phyloP scores from a whole-genome alignment of 805 yeast species.

The Debaryomyces maramus region DNA sequence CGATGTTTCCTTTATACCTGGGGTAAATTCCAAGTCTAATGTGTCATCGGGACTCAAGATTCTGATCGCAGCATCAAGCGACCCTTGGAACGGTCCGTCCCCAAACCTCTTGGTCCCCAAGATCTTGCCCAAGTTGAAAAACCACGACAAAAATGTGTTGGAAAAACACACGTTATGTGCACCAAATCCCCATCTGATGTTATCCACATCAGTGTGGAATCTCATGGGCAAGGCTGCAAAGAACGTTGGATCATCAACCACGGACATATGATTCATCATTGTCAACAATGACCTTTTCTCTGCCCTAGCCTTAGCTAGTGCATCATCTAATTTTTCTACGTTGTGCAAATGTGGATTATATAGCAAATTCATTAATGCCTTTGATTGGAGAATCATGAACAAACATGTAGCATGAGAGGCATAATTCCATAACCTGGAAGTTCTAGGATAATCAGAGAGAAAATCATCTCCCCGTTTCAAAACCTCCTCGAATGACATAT shows the following conservation, averaged over 20 bases:
- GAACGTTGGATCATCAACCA: constrained; percentile 85
- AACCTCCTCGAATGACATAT: constrained; percentile 71
- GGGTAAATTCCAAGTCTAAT: constrained; percentile 43
- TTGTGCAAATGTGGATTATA: constrained; percentile 67
- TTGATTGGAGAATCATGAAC: constrained; percentile 63
- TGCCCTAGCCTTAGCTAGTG: constrained; percentile 57
- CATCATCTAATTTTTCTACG: constrained; percentile 62
- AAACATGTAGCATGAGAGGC: constrained; percentile 70
- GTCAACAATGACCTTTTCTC: constrained; percentile 81
- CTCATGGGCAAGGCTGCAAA: constrained; percentile 86
- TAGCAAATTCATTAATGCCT: constrained; percentile 55
- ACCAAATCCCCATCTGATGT: constrained; percentile 91
- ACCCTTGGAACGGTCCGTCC: constrained; percentile 87
- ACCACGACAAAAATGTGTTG: constrained; percentile 47
- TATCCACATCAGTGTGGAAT: constrained; percentile 58
- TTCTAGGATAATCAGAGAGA: constrained; percentile 61
- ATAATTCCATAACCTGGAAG: constrained; percentile 58
- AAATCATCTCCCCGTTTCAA: constrained; percentile 72
- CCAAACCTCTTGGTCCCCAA: constrained; percentile 87
- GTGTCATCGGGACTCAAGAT: constrained; percentile 78
- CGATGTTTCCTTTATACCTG: constrained; percentile 26
- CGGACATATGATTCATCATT: constrained; percentile 90
- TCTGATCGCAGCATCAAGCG: constrained; percentile 82
- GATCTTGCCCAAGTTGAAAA: constrained; percentile 88
- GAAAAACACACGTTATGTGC: constrained; percentile 89